Conservation (phyloP, 73 alveolate genomes). For the Paramecium caudatum region DNA sequence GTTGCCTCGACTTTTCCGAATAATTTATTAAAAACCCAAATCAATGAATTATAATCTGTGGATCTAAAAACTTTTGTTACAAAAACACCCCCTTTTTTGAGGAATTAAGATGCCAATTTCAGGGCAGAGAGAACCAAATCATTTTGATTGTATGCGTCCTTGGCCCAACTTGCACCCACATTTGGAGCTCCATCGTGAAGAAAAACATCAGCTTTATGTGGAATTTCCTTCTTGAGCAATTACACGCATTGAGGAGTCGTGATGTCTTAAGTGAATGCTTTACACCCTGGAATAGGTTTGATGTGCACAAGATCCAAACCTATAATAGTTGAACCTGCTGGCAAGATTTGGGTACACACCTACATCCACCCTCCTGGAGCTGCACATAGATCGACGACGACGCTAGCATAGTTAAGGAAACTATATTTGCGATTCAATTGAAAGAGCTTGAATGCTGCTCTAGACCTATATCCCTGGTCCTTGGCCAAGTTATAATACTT, state of each 20-base stretch:
- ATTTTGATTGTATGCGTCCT: conserved; percentile 98
- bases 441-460: conserved; percentile 99
- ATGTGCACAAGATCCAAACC: conserved; percentile 99
- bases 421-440: conserved; percentile 96
- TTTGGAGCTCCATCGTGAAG: conserved; percentile 99
- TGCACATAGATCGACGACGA: conserved; percentile 99
- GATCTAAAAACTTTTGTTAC: conserved; percentile 99
- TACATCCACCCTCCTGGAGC: conserved; percentile 99
- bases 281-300: conserved; percentile 98
- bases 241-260: conserved; percentile 96
- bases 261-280: conserved; percentile 98
- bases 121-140: conserved; percentile 95
- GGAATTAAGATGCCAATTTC: conserved; percentile 94
- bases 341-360: conserved; percentile 82
- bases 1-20: conserved; percentile 97
- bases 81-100: conserved; percentile 97
- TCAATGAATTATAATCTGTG: conserved; percentile 95
- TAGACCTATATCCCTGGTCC: conserved; percentile 96
- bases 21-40: conserved; percentile 96
- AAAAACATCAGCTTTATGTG: conserved; percentile 98
- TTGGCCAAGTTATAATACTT: conserved; percentile 94
- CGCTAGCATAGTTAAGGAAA: conserved; percentile 93
- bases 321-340: conserved; percentile 94
- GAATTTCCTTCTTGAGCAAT: conserved; percentile 87
- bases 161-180: conserved; percentile 99